Evolutionary conservation across 257 asterid species (phyloP).

Genomic region (Solanum sitiens): DNA sequence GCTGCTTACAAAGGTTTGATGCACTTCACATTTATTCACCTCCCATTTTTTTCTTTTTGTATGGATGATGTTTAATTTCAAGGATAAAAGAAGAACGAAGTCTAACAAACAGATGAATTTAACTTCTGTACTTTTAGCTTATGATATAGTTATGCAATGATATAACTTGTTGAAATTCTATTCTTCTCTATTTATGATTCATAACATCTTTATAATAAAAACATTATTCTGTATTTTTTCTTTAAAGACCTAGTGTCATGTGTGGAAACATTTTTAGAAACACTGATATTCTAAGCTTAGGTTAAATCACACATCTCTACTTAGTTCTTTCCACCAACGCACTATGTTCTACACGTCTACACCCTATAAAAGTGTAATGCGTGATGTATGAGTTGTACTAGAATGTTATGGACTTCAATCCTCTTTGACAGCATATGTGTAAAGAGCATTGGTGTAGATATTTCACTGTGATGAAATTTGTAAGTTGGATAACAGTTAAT

Average conservation of each 20-base stretch:
- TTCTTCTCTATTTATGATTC: not conserved
- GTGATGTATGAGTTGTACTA: not conserved
- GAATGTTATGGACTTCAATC: not conserved
- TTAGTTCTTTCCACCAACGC: not conserved
- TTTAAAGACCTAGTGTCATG: not conserved
- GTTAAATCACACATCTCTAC: not conserved
- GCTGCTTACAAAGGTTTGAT: constrained; percentile 74
- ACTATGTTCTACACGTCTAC: not conserved
- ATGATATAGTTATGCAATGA: not conserved
- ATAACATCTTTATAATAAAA: not conserved
- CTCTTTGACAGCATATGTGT: not conserved
- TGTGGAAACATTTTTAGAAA: not conserved
- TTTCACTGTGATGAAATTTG: not conserved
- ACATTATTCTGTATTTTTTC: not conserved
- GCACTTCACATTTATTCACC: constrained; percentile 5
- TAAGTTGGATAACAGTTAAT: not conserved
- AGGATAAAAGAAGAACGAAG: not conserved
- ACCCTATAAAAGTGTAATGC: not conserved
- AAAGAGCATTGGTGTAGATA: not conserved
- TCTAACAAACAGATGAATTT: not conserved
- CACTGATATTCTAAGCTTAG: not conserved
- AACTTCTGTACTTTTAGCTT: not conserved
- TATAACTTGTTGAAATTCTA: not conserved
- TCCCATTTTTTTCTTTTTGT: not conserved
- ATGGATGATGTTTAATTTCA: not conserved